A percentile compares a stretch with the other conserved stretches of the same genome.
phyloP scores from a whole-genome alignment of 371 early-diverging fungal genomes.

The Catenaria anguillulae region DNA sequence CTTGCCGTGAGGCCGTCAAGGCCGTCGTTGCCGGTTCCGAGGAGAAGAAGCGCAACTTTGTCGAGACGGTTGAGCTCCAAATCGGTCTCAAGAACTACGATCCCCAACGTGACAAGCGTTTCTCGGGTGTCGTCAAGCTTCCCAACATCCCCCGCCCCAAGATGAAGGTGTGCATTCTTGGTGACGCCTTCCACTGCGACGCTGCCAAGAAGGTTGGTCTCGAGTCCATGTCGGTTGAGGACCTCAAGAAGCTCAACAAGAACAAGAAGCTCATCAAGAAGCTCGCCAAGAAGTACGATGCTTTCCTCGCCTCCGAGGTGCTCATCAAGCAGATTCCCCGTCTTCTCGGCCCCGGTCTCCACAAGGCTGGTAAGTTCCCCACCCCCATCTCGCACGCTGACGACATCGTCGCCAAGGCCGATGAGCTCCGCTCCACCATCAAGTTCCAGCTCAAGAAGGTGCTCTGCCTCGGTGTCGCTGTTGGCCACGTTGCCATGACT shows the following conservation, averaged over 20 bases:
- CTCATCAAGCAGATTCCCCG: slow-evolving; percentile 97
- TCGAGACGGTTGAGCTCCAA: slow-evolving; percentile 95
- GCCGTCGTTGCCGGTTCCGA: slow-evolving; percentile 51
- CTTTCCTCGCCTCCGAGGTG: slow-evolving; percentile 94
- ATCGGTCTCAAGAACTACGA: slow-evolving; percentile 99
- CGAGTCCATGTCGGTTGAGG: slow-evolving; percentile 91
- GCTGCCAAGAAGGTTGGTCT: slow-evolving; percentile 76
- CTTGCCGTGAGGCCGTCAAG: slow-evolving; percentile 68
- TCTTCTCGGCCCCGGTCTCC: slow-evolving; percentile 93
- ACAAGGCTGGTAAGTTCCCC: slow-evolving; percentile 96
- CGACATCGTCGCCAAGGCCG: slow-evolving; percentile 75
- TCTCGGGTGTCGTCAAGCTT: slow-evolving; percentile 92
- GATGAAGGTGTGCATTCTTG: slow-evolving; percentile 88
- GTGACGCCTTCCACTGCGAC: slow-evolving; percentile 75
- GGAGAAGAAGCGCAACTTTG: slow-evolving; percentile 85
- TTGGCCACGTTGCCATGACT: slow-evolving; percentile 92
- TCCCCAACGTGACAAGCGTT: slow-evolving; percentile 98
- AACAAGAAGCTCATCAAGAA: slow-evolving; percentile 99
- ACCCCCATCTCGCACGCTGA: slow-evolving; percentile 91
- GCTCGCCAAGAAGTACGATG: slow-evolving; percentile 77
- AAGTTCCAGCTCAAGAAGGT: slow-evolving; percentile 99
- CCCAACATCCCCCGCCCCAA: slow-evolving; percentile 83
- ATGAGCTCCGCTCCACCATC: slow-evolving; percentile 93
- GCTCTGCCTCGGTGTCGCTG: slow-evolving; percentile 93
- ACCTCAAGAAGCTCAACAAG: slow-evolving; percentile 98